Conservation (phyloP, 179 eudicot genomes). For the Gypsophila paniculata region DNA sequence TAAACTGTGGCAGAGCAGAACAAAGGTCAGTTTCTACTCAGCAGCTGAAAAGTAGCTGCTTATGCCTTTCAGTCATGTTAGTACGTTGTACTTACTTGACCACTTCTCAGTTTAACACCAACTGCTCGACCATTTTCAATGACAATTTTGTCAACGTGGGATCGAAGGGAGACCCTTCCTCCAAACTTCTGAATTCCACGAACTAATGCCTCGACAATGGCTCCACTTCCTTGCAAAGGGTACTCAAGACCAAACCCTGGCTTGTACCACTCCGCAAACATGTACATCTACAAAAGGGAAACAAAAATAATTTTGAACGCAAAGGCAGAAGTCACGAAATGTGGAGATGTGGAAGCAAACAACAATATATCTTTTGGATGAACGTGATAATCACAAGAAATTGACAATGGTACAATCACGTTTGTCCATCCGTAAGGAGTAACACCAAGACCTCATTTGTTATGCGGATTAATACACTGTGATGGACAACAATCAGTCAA, state of each 20-base stretch:
- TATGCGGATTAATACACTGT: background rate
- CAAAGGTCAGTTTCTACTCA: slow-evolving; percentile 14
- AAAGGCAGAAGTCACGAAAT: background rate
- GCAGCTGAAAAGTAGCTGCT: background rate
- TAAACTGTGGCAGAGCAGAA: slow-evolving; percentile 47
- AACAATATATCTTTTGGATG: no score
- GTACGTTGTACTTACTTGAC: slow-evolving; percentile 58
- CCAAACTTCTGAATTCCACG: slow-evolving; percentile 81
- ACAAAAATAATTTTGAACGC: slow-evolving; percentile 5
- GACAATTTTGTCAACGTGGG: slow-evolving; percentile 76
- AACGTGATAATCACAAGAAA: background rate
- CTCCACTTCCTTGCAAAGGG: slow-evolving; percentile 90
- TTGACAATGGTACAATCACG: background rate
- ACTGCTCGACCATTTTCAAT: slow-evolving; percentile 90
- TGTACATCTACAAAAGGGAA: slow-evolving; percentile 57
- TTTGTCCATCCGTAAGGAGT: background rate
- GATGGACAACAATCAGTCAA: no score
- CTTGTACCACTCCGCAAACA: slow-evolving; percentile 99
- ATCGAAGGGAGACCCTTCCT: slow-evolving; percentile 70
- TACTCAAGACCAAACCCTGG: slow-evolving; percentile 87
- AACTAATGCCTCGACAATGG: slow-evolving; percentile 78
- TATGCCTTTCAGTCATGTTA: background rate
- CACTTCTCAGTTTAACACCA: slow-evolving; percentile 78
- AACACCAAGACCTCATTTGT: no score
- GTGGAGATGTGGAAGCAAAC: background rate